Conservation (phyloP, 164 flowering plant species). For the Chimonanthus salicifolius region DNA sequence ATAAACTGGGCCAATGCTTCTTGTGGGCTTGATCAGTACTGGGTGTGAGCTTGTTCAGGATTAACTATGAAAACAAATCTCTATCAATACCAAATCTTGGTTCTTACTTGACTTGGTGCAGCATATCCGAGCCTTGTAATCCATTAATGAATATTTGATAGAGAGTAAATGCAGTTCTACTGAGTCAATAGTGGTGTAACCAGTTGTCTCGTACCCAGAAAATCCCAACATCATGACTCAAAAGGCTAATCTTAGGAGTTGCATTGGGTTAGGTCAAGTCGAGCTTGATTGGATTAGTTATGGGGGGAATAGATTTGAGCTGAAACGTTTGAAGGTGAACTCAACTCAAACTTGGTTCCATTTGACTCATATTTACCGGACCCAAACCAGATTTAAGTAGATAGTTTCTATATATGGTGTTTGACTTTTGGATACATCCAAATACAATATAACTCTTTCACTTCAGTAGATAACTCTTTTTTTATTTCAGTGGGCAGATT, state of each 20-base stretch:
- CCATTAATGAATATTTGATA: too few species aligned
- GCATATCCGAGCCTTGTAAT: too few species aligned
- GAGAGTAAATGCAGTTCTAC: too few species aligned
- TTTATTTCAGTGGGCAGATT: slow-evolving; percentile 7
- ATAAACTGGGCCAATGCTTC: not conserved
- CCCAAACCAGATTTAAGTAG: not conserved
- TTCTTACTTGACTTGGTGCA: too few species aligned
- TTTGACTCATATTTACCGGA: not conserved
- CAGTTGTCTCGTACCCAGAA: too few species aligned
- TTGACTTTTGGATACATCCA: not conserved
- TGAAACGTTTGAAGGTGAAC: too few species aligned
- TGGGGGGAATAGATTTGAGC: not conserved
- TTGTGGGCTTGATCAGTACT: not conserved
- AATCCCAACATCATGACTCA: not conserved
- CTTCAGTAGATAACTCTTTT: not conserved
- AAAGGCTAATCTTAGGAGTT: not conserved
- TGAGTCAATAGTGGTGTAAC: too few species aligned
- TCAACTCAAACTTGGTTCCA: not conserved
- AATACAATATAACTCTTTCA: too few species aligned
- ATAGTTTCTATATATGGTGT: not conserved
- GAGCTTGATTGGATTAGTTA: not conserved
- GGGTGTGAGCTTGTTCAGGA: not conserved
- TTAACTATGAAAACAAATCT: too few species aligned
- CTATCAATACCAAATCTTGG: too few species aligned
- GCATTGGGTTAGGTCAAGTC: not conserved